A percentile compares a stretch with the other conserved stretches of the same genome.
These are phyloP conservation scores for Hemisphaericaspora xylanilytica DNA, from an alignment of 1,139 yeast genomes.

Conservation along the genomic window DNA sequence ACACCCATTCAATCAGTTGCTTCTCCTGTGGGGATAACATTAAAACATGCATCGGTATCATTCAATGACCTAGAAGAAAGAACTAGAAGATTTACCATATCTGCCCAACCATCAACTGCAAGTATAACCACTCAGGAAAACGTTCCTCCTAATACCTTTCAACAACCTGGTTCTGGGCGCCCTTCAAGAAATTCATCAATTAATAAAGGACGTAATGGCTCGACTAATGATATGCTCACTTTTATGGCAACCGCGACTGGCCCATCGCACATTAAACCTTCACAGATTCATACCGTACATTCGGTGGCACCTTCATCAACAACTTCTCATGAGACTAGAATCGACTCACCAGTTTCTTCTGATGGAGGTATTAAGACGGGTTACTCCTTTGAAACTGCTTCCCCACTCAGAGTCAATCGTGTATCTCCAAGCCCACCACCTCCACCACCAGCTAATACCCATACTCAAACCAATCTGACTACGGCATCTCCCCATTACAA, in stretches of 20 bases:
- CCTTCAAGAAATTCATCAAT: conserved; percentile 14
- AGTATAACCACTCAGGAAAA: conserved; percentile 17
- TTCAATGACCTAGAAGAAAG: conserved; percentile 43
- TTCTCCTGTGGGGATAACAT: conserved; percentile 6
- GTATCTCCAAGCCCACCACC: conserved; percentile 17
- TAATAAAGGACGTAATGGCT: conserved; percentile 8
- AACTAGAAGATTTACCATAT: conserved; percentile 43
- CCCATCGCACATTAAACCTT: background rate
- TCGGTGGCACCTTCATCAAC: background rate
- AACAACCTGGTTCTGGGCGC: conserved; percentile 6
- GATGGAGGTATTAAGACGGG: conserved; percentile 8
- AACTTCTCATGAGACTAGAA: background rate
- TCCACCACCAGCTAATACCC: background rate
- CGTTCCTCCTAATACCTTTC: conserved; percentile 4
- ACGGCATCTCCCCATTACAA: conserved; percentile 3
- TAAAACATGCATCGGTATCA: conserved; percentile 30
- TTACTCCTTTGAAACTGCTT: conserved; percentile 10
- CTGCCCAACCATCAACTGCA: conserved; percentile 41
- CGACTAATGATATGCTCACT: conserved; percentile 11
- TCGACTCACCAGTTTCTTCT: conserved; percentile 8
- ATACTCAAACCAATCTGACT: background rate
- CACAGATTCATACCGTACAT: conserved; percentile 4
- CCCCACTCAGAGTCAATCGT: conserved; percentile 1
- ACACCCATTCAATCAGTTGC: conserved; percentile 5
- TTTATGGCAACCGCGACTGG: conserved; percentile 7